A percentile compares a stretch with the other conserved stretches of the same genome.
Evolutionary conservation across 331 rosid genomes (phyloP).

Genomic region (Quercus lobata): DNA sequence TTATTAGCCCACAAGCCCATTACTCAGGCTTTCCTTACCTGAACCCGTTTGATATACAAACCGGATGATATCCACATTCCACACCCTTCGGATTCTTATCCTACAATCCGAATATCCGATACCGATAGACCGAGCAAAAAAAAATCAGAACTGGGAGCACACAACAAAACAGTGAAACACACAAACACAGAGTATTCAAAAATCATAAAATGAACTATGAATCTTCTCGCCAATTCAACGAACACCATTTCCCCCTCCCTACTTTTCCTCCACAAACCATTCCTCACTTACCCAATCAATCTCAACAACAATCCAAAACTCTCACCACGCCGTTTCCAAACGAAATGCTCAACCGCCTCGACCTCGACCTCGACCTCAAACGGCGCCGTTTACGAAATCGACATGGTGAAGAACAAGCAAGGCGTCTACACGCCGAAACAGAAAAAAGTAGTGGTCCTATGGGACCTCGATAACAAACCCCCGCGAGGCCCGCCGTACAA

Average conservation of each 20-base stretch:
- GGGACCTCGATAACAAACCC: conserved; percentile 98
- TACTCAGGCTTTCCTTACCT: too few species aligned
- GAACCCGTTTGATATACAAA: too few species aligned
- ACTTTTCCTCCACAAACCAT: not conserved
- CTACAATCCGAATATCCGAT: too few species aligned
- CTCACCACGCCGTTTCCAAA: not conserved
- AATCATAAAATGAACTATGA: conserved; percentile 20
- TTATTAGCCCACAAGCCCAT: too few species aligned
- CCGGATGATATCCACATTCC: too few species aligned
- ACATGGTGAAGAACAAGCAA: conserved; percentile 66
- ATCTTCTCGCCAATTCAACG: conserved; percentile 21
- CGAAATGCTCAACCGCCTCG: not conserved
- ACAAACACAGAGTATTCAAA: too few species aligned
- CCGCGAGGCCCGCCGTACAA: conserved; percentile 79
- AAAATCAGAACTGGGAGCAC: too few species aligned
- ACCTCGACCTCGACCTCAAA: conserved; percentile 17
- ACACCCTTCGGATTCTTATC: too few species aligned
- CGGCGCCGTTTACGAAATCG: conserved; percentile 36
- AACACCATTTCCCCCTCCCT: not conserved
- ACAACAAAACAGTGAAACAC: too few species aligned
- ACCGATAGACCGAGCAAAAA: too few species aligned
- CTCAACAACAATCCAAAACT: not conserved
- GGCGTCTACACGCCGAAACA: conserved; percentile 64
- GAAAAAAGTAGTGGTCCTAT: conserved; percentile 62
- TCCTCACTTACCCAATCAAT: not conserved